phyloP scores from a whole-genome alignment of 495 filamentous ascomycete species.

The Xylaria acuta region DNA sequence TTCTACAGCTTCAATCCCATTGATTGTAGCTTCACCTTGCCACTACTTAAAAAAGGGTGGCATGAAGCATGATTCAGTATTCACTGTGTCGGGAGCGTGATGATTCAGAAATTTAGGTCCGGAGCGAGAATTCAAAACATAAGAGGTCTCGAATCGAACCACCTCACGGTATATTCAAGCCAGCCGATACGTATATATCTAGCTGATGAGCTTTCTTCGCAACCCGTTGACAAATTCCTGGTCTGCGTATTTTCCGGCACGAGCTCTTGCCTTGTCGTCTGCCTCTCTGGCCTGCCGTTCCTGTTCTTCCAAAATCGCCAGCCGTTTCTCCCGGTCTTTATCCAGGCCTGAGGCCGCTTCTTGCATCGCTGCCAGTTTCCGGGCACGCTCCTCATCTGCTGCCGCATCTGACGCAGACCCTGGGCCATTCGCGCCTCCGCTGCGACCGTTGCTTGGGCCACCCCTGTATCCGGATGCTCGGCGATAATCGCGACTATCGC shows the following conservation, averaged over 20 bases:
- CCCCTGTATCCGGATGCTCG: slow-evolving; percentile 30
- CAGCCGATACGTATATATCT: background rate
- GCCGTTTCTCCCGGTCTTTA: slow-evolving; percentile 70
- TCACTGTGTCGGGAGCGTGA: background rate
- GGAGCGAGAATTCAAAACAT: background rate
- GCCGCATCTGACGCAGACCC: slow-evolving; percentile 35
- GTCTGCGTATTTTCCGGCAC: slow-evolving; percentile 64
- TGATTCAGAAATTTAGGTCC: background rate
- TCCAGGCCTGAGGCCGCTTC: slow-evolving; percentile 81
- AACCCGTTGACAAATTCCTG: slow-evolving; percentile 66
- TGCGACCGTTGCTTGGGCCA: slow-evolving; percentile 22
- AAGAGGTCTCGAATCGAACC: background rate
- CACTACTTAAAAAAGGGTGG: background rate
- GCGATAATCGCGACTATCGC: slow-evolving; percentile 27
- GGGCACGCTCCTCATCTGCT: slow-evolving; percentile 60
- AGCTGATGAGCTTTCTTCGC: slow-evolving; percentile 53
- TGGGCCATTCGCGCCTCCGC: background rate
- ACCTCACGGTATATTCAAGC: background rate
- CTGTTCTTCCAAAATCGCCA: slow-evolving; percentile 68
- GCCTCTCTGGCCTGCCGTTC: slow-evolving; percentile 69
- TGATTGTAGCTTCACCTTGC: background rate
- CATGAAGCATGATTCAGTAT: background rate
- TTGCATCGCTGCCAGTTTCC: slow-evolving; percentile 88
- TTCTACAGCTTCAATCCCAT: background rate
- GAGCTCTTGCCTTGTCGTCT: slow-evolving; percentile 65